These are phyloP conservation scores for Neonectria neomacrospora DNA, from an alignment of 2,329 filamentous ascomycete genomes.

Conservation along the genomic window DNA sequence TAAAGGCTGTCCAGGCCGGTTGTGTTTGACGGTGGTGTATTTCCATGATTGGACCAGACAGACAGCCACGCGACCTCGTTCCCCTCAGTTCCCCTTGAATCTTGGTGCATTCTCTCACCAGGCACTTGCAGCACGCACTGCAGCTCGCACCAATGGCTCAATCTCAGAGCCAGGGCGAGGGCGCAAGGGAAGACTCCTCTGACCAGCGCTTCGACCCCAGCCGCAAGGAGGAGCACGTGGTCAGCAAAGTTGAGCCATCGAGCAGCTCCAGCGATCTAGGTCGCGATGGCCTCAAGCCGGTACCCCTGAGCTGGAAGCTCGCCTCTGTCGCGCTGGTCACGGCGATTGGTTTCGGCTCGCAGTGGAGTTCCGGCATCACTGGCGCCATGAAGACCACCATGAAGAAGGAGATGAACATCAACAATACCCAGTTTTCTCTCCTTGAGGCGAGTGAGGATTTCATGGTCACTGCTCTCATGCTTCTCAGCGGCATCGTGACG, in stretches of 20 bases:
- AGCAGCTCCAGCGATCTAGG: constrained; percentile 1
- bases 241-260: not conserved
- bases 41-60: not conserved
- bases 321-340: constrained; percentile 59
- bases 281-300: constrained; percentile 14
- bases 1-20: constrained; percentile 1
- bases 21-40: not conserved
- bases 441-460: constrained; percentile 70
- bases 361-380: constrained; percentile 67
- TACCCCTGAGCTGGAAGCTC: constrained; percentile 41
- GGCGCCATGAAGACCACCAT: constrained; percentile 69
- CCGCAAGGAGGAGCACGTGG: not conserved
- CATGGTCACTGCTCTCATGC: constrained; percentile 66
- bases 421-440: constrained; percentile 67
- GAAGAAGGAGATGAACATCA: constrained; percentile 68
- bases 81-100: not conserved
- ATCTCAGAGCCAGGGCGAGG: not conserved
- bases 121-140: too few relatives aligned
- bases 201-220: not conserved
- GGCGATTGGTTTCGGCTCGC: constrained; percentile 66
- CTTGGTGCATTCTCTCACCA: not conserved
- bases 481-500: constrained; percentile 64
- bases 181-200: not conserved
- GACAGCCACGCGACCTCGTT: not conserved
- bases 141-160: not conserved